A percentile compares a stretch with the other conserved stretches of the same genome.
Evolutionary conservation across 331 rosid genomes (phyloP).

Genomic region (Prunus yedoensis): DNA sequence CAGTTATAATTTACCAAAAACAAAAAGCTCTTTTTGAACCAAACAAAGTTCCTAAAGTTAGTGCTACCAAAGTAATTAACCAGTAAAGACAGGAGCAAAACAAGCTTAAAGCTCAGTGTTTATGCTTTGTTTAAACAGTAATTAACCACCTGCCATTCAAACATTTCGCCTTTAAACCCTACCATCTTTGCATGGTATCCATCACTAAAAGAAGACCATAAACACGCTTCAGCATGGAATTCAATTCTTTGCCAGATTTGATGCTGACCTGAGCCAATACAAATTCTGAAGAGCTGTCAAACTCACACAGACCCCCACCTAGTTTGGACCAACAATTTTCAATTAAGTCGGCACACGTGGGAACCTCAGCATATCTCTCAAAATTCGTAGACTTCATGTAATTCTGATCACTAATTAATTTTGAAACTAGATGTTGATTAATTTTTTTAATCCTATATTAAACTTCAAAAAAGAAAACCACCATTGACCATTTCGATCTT

Average conservation of each 20-base stretch:
- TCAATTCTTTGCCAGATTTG: not conserved
- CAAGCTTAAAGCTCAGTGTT: not conserved
- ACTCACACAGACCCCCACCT: not conserved
- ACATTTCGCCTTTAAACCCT: not conserved
- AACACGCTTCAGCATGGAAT: not conserved
- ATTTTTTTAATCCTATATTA: not conserved
- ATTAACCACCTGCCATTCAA: not conserved
- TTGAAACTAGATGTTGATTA: not conserved
- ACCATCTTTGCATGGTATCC: not conserved
- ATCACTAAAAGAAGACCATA: not conserved
- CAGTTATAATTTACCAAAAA: too few species aligned
- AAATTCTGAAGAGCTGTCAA: not conserved
- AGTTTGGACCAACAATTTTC: not conserved
- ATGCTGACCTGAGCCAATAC: not conserved
- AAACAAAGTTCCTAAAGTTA: too few species aligned
- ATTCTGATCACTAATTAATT: too few species aligned
- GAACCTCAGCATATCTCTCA: not conserved
- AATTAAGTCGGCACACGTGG: not conserved
- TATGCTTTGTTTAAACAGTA: not conserved
- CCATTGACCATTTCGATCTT: too few species aligned
- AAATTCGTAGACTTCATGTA: not conserved
- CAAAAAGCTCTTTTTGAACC: too few species aligned
- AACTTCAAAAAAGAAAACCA: too few species aligned
- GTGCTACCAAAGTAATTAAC: not conserved
- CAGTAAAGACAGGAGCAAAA: not conserved